Evolutionary conservation across 768 basidiomycete species (phyloP).

Genomic region (Trametes gibbosa): DNA sequence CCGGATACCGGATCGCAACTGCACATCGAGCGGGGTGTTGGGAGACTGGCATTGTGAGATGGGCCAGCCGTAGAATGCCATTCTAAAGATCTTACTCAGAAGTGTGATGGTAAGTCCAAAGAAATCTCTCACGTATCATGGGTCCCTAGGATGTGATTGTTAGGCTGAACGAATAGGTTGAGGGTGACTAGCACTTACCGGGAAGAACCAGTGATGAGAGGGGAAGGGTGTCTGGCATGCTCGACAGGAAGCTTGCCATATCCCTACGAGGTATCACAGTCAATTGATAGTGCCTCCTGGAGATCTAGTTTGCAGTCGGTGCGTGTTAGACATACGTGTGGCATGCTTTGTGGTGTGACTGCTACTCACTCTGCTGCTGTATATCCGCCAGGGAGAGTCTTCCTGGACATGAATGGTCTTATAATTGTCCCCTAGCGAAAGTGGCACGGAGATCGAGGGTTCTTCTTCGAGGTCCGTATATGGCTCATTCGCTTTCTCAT

Average conservation of each 20-base stretch:
- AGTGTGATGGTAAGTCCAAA: not conserved
- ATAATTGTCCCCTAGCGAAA: slow-evolving; percentile 42
- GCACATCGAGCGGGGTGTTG: slow-evolving; percentile 56
- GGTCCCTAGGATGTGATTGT: slow-evolving; percentile 42
- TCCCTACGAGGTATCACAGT: slow-evolving; percentile 60
- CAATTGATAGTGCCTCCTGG: slow-evolving; percentile 44
- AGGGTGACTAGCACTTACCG: slow-evolving; percentile 43
- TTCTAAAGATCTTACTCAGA: slow-evolving; percentile 36
- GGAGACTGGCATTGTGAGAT: slow-evolving; percentile 83
- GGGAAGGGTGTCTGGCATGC: slow-evolving; percentile 63
- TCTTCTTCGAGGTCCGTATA: not conserved
- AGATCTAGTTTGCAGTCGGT: slow-evolving; percentile 39
- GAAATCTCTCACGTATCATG: slow-evolving; percentile 59
- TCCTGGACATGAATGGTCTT: slow-evolving; percentile 39
- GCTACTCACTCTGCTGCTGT: slow-evolving; percentile 46
- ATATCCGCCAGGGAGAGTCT: slow-evolving; percentile 58
- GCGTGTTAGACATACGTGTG: not conserved
- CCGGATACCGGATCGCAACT: slow-evolving; percentile 77
- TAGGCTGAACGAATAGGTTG: slow-evolving; percentile 6
- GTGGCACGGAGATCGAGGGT: slow-evolving; percentile 1
- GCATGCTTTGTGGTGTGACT: not conserved
- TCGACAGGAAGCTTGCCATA: slow-evolving; percentile 52
- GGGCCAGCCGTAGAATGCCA: slow-evolving; percentile 85
- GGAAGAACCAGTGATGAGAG: slow-evolving; percentile 78
- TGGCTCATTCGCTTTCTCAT: not conserved